Conservation (phyloP, 169 alveolate species). For the Eimeria tenella region DNA sequence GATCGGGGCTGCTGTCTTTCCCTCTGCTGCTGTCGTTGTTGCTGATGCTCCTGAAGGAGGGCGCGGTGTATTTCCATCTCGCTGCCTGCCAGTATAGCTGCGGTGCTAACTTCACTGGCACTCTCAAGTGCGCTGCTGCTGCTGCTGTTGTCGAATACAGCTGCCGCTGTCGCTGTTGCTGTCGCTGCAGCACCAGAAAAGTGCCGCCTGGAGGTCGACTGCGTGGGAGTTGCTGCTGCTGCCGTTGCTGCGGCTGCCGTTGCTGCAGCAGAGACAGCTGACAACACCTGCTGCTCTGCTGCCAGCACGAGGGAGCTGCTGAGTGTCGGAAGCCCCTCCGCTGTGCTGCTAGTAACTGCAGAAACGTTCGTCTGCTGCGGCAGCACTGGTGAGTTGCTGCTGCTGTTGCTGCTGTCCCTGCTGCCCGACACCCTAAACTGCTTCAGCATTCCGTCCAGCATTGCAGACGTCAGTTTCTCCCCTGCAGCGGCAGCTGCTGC, state of each 20-base stretch:
- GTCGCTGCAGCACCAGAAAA: constrained; percentile 19
- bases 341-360: constrained; percentile 24
- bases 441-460: constrained; percentile 50
- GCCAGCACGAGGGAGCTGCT: neutral
- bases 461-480: neutral
- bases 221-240: neutral
- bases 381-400: constrained; percentile 3
- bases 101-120: constrained; percentile 37
- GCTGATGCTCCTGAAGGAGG: neutral
- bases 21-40: constrained; percentile 8
- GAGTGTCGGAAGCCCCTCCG: neutral
- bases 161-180: neutral
- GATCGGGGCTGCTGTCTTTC: constrained; percentile 5
- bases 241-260: neutral
- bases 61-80: constrained; percentile 17
- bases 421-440: neutral
- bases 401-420: constrained; percentile 42
- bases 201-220: neutral
- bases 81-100: constrained; percentile 29
- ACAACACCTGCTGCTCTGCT: constrained; percentile 14
- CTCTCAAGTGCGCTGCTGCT: neutral
- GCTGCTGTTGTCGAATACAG: neutral
- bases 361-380: constrained; percentile 40
- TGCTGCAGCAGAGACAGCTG: neutral
- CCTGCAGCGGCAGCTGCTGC: constrained; percentile 19